Evolutionary conservation across 2,329 filamentous ascomycete genomes (phyloP).

Genomic region (Pyrenochaeta sp.): DNA sequence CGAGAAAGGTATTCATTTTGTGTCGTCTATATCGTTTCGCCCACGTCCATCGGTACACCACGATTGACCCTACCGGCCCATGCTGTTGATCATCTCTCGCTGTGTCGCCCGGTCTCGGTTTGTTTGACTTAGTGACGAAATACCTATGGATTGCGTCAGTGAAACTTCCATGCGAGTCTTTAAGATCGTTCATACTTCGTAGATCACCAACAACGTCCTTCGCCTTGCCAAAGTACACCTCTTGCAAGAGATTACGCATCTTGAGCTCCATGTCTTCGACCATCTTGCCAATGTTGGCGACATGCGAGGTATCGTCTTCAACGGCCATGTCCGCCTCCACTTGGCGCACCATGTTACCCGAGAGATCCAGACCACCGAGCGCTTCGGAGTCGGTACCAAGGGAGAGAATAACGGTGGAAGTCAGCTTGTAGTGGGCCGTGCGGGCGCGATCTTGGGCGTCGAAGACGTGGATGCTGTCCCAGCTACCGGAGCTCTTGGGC

Average conservation of each 20-base stretch:
- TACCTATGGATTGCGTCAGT: conserved; percentile 55
- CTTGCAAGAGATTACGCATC: conserved; percentile 97
- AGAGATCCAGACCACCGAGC: conserved; percentile 88
- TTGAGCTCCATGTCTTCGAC: conserved; percentile 99
- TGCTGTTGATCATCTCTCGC: conserved; percentile 79
- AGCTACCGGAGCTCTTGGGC: conserved; percentile 77
- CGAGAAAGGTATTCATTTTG: neutral
- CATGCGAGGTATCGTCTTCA: conserved; percentile 90
- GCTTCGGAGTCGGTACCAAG: conserved; percentile 73
- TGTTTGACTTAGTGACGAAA: conserved; percentile 82
- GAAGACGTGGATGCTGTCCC: conserved; percentile 99
- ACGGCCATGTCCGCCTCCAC: conserved; percentile 91
- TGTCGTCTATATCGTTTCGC: conserved; percentile 11
- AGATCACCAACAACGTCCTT: conserved; percentile 98
- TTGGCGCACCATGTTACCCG: conserved; percentile 97
- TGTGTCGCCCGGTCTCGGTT: conserved; percentile 86
- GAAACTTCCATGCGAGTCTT: conserved; percentile 7
- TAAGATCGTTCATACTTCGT: conserved; percentile 67
- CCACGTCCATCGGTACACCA: neutral
- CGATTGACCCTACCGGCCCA: conserved; percentile 41
- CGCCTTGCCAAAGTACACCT: conserved; percentile 99
- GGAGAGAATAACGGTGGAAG: conserved; percentile 93
- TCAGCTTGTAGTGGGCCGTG: conserved; percentile 95
- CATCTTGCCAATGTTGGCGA: conserved; percentile 88
- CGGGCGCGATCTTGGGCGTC: conserved; percentile 93